phyloP scores from a whole-genome alignment of 805 yeast genomes.

The Hanseniaspora vineae region DNA sequence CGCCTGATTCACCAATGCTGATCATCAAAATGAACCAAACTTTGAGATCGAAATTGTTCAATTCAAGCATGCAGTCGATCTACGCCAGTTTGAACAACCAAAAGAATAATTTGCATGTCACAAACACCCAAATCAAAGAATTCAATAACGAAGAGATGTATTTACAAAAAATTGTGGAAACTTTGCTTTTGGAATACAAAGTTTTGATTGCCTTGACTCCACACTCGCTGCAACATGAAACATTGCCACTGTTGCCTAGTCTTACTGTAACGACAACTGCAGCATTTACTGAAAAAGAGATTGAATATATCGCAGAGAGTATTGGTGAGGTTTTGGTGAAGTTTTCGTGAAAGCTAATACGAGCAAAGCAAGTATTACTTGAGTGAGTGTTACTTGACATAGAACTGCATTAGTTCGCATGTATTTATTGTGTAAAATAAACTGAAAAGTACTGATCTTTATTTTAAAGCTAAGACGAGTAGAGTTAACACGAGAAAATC shows the following conservation, averaged over 20 bases:
- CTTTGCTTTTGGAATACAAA: slow-evolving; percentile 34
- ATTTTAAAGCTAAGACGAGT: too few relatives aligned
- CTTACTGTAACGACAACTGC: slow-evolving; percentile 39
- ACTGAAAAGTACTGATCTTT: too few relatives aligned
- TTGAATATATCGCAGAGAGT: slow-evolving; percentile 5
- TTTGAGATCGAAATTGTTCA: slow-evolving; percentile 19
- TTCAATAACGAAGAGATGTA: slow-evolving; percentile 40
- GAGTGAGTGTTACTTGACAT: too few relatives aligned
- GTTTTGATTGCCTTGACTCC: slow-evolving; percentile 56
- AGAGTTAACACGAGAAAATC: too few relatives aligned
- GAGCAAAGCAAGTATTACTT: too few relatives aligned
- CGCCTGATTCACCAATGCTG: slow-evolving; percentile 49
- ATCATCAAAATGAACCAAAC: slow-evolving; percentile 47
- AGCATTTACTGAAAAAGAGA: slow-evolving; percentile 32
- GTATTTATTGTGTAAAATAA: too few relatives aligned
- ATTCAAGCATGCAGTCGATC: slow-evolving; percentile 16
- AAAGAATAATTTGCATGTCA: slow-evolving; percentile 20
- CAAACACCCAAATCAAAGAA: slow-evolving; percentile 23
- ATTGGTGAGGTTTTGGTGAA: neutral
- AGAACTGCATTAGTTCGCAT: too few relatives aligned
- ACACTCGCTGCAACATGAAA: slow-evolving; percentile 57
- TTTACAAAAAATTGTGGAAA: slow-evolving; percentile 55
- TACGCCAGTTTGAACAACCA: slow-evolving; percentile 14
- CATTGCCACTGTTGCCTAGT: slow-evolving; percentile 54
- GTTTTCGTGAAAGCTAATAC: neutral